Evolutionary conservation across 2,329 filamentous ascomycete species (phyloP).

Genomic region (Leptographium procerum): DNA sequence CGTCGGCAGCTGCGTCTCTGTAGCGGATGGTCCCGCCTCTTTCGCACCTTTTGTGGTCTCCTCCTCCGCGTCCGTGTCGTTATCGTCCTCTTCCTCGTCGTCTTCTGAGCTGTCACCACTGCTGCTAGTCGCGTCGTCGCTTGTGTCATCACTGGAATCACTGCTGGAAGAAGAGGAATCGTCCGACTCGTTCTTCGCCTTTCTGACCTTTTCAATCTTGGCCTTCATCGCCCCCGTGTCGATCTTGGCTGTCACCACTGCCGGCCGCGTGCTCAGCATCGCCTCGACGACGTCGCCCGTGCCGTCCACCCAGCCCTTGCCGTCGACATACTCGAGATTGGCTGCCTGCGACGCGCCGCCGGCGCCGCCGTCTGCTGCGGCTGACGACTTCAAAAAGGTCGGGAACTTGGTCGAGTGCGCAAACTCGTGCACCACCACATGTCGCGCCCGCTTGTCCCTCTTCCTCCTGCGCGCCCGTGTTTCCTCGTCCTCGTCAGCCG

Average conservation of each 20-base stretch:
- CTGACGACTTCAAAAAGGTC: conserved; percentile 60
- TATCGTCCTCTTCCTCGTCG: background rate
- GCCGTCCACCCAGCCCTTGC: conserved; percentile 78
- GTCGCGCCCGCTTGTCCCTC: conserved; percentile 26
- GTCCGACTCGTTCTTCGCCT: background rate
- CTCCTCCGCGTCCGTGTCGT: conserved; percentile 10
- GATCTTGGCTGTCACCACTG: conserved; percentile 6
- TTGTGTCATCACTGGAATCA: background rate
- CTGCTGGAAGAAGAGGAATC: no score
- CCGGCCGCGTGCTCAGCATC: conserved; percentile 22
- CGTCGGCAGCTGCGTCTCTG: conserved; percentile 9
- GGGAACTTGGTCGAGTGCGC: conserved; percentile 73
- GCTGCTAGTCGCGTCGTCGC: conserved; percentile 11
- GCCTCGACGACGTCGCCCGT: conserved; percentile 64
- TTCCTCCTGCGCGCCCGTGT: conserved; percentile 36
- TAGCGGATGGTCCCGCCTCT: conserved; percentile 3
- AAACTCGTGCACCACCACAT: conserved; percentile 78
- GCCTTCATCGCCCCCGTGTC: background rate
- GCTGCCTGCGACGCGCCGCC: conserved; percentile 27
- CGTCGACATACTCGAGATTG: conserved; percentile 59
- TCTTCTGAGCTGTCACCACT: conserved; percentile 15
- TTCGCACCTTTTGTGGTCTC: background rate
- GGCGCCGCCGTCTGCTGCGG: no score
- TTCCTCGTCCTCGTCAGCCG: conserved; percentile 16
- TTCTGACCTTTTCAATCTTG: background rate